phyloP scores from a whole-genome alignment of 805 yeast species.

The Pichia deserticola region DNA sequence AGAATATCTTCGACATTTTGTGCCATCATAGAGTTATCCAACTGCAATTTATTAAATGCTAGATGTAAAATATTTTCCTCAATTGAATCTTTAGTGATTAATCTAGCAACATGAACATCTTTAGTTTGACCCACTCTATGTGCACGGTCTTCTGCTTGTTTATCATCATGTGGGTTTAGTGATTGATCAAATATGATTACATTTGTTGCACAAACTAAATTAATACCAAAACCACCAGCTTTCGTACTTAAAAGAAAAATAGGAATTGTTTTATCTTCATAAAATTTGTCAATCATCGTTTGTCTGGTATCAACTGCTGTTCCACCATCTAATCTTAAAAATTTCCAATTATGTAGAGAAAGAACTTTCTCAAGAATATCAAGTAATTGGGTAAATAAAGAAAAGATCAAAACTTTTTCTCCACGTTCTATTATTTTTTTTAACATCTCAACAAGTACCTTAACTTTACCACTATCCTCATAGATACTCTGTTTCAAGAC shows the following conservation, averaged over 20 bases:
- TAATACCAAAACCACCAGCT: constrained; percentile 99
- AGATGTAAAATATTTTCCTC: constrained; percentile 84
- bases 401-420: constrained; percentile 72
- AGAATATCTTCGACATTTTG: constrained; percentile 45
- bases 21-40: constrained; percentile 59
- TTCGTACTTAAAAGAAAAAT: constrained; percentile 86
- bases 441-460: constrained; percentile 49
- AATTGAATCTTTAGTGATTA: constrained; percentile 67
- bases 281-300: constrained; percentile 80
- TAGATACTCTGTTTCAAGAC: constrained; percentile 45
- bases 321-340: constrained; percentile 84
- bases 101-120: constrained; percentile 70
- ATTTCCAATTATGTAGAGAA: constrained; percentile 55
- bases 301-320: constrained; percentile 93
- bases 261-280: constrained; percentile 74
- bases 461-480: constrained; percentile 69
- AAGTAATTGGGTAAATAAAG: constrained; percentile 86
- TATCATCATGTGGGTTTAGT: constrained; percentile 97
- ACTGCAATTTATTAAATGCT: constrained; percentile 84
- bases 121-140: constrained; percentile 49
- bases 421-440: constrained; percentile 45
- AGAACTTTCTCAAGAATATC: constrained; percentile 80
- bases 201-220: constrained; percentile 87
- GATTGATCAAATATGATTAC: constrained; percentile 90
- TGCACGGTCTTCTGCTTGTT: constrained; percentile 97